A percentile compares a stretch with the other conserved stretches of the same genome.
Evolutionary conservation across 1,284 basidiomycete genomes (phyloP).

Genomic region (Wolfiporia cocos): DNA sequence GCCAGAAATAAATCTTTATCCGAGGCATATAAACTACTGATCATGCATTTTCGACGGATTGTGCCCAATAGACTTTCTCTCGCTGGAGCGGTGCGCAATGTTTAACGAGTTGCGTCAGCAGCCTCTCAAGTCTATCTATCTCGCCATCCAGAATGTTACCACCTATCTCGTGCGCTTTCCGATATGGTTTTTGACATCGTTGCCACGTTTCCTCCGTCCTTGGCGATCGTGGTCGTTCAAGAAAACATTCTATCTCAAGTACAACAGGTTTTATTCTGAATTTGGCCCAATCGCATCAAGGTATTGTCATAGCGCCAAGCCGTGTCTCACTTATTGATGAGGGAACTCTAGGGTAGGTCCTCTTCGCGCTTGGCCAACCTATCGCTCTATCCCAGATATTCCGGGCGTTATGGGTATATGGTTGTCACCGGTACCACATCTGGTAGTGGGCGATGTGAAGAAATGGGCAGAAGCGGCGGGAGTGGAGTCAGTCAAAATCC

Average conservation of each 20-base stretch:
- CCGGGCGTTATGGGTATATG: constrained; percentile 6
- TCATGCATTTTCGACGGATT: too few relatives aligned
- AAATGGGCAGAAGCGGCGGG: constrained; percentile 12
- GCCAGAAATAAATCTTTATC: too few relatives aligned
- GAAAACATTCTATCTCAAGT: constrained; percentile 1
- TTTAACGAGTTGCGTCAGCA: neutral
- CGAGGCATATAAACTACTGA: too few relatives aligned
- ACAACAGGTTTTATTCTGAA: neutral
- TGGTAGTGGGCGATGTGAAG: constrained; percentile 14
- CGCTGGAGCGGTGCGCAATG: neutral
- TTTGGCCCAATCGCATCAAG: constrained; percentile 3
- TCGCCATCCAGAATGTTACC: neutral
- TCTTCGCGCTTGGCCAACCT: neutral
- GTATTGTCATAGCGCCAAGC: neutral
- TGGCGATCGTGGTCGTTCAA: constrained; percentile 2
- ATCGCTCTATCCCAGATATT: neutral
- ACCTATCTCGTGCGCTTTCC: neutral
- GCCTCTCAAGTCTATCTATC: neutral
- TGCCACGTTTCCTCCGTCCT: constrained; percentile 1
- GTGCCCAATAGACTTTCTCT: too few relatives aligned
- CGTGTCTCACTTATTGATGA: neutral
- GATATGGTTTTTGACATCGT: neutral
- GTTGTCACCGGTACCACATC: constrained; percentile 12
- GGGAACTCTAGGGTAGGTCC: neutral
- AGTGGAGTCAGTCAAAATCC: constrained; percentile 10